Base-by-base conservation (phyloP, 73 alveolate species). In the Paramecium primaurelia region DNA sequence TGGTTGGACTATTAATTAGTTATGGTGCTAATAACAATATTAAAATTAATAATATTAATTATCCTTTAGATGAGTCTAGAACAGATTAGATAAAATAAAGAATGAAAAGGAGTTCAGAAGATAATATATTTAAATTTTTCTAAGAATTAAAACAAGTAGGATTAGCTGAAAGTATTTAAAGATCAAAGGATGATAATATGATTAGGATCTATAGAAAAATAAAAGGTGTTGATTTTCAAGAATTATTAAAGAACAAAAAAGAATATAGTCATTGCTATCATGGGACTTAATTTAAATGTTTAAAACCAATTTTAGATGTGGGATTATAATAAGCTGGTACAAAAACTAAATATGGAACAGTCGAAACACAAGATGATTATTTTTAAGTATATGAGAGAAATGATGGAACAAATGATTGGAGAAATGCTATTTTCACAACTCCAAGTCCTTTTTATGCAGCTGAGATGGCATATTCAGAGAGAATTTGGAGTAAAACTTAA, bases 371-470 rank as follows among this genome's bases (percentile, higher is more conserved):
- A 34, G 86, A n/a, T 30, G 86, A 8, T 20, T 11, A 69, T 69
- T 22, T 69, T 69, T n/a, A 10, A 6, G 22, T 6, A 20, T 4
- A n/a, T 38, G 44, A 6, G 34, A 8, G 10, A 16, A 8, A 1
- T 6, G 86, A 2, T 22, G 86, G 73, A 69, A 10, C 12, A 0
- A 4, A 4, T 4, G 12, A 69, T 69, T 83, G 92, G 92, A 16
- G 58, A 20, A 64, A 25, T 22, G 92, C 92, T 36, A 44, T 83
- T 16, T 83, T 83, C 51, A 71, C 51, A 10, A 45, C 58, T 8
- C 92, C 92, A 11, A 83, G 92, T 6, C 92, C 92, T 20, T 83
- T 83, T 34, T 83, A 83, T 83, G 83, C 92, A 4, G 92, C 92
- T 20, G 77, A 83, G 44, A 18, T 16, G 7, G 32, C 25, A 45